Percentiles rank a stretch among this genome's conserved stretches.
These are phyloP conservation scores for Tilletia setariae DNA, from an alignment of 1,284 basidiomycete genomes.

Conservation along the genomic window DNA sequence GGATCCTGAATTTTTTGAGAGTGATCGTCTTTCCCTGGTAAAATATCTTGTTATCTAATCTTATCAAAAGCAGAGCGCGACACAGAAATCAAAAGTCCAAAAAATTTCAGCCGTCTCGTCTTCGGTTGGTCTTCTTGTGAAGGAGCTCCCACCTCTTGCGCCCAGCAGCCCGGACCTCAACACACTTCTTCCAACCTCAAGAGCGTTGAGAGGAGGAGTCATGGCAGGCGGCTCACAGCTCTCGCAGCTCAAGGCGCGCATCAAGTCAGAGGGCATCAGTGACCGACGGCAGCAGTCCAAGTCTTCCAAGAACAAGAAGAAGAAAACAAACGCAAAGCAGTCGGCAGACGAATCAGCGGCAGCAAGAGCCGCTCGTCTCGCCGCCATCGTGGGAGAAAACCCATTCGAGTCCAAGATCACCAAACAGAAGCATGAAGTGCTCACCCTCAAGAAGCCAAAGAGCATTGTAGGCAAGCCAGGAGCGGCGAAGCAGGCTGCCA, in stretches of 20 bases:
- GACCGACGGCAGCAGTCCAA: slow-evolving; percentile 42
- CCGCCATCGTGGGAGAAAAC: slow-evolving; percentile 82
- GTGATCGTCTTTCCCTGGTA: too few species aligned
- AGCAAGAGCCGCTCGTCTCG: slow-evolving; percentile 63
- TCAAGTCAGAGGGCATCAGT: slow-evolving; percentile 43
- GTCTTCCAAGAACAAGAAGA: slow-evolving; percentile 30
- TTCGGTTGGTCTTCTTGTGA: too few species aligned
- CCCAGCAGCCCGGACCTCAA: too few species aligned
- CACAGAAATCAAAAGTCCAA: too few species aligned
- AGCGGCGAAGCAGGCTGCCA: slow-evolving; percentile 78
- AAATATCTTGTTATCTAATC: too few species aligned
- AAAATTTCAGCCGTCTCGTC: too few species aligned
- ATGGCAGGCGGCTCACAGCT: slow-evolving; percentile 50
- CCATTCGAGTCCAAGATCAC: slow-evolving; percentile 69
- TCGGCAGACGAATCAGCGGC: slow-evolving; percentile 40
- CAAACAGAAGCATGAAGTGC: slow-evolving; percentile 80
- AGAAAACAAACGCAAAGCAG: slow-evolving; percentile 60
- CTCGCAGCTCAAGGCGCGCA: slow-evolving; percentile 47
- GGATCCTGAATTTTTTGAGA: too few species aligned
- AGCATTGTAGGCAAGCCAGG: slow-evolving; percentile 70
- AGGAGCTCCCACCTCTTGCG: too few species aligned
- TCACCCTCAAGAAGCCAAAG: slow-evolving; percentile 67
- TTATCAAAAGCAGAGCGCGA: too few species aligned
- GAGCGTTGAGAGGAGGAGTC: not conserved
- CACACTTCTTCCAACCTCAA: too few species aligned